These are phyloP conservation scores for Boletellus sp. DNA, from an alignment of 1,284 basidiomycete genomes.

Conservation along the genomic window DNA sequence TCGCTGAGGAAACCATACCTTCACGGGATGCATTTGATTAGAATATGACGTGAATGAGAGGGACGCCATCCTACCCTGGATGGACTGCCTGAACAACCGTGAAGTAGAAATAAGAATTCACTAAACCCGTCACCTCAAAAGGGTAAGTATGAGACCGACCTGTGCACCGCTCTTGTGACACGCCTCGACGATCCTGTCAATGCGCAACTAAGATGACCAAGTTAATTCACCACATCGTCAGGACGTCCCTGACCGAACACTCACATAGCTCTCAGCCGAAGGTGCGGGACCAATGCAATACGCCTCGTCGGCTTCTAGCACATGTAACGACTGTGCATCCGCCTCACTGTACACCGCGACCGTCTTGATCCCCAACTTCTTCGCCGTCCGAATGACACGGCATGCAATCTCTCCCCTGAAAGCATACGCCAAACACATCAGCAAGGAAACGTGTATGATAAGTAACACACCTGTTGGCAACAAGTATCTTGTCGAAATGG, in stretches of 20 bases:
- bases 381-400: slow-evolving; percentile 87
- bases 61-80: slow-evolving; percentile 55
- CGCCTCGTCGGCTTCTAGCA: slow-evolving; percentile 88
- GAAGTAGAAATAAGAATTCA: background rate
- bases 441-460: background rate
- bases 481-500: slow-evolving; percentile 80
- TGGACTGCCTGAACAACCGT: slow-evolving; percentile 61
- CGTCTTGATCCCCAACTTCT: slow-evolving; percentile 82
- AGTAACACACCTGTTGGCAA: slow-evolving; percentile 69
- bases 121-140: slow-evolving; percentile 5
- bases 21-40: background rate
- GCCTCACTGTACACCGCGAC: slow-evolving; percentile 90
- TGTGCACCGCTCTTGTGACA: slow-evolving; percentile 81
- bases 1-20: slow-evolving; percentile 93
- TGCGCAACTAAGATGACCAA: slow-evolving; percentile 59
- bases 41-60: background rate
- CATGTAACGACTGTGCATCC: slow-evolving; percentile 78
- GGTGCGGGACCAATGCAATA: slow-evolving; percentile 91
- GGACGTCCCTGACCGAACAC: slow-evolving; percentile 26
- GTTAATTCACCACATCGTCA: slow-evolving; percentile 2
- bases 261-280: slow-evolving; percentile 84
- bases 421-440: background rate
- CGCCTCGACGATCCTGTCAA: slow-evolving; percentile 86
- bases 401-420: slow-evolving; percentile 90
- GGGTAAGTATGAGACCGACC: slow-evolving; percentile 41